Evolutionary conservation across 768 basidiomycete species (phyloP), one percentile per base, ranked within the genome.

Genomic region (Boletellus sp.): DNA sequence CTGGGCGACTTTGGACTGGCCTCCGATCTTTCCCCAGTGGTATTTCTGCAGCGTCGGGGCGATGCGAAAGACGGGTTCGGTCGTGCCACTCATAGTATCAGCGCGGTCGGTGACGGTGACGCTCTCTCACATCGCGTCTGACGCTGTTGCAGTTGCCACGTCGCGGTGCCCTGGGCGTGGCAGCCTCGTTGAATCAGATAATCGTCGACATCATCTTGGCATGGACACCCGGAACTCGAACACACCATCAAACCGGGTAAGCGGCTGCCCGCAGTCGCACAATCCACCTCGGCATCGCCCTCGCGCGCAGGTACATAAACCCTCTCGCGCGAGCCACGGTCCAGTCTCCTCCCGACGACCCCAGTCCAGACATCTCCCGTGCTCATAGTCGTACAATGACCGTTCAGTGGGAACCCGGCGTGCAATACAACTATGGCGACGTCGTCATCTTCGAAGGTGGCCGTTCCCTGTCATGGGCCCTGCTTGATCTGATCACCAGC

Each of bases 1-100:
- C 62, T 91, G 85, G 6, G 95, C 94, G n/a, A 90, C 96, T 66
- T 90, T 88, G 54, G 90, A 90, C 16, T 73, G 72, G 12, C 70
- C 71, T 4, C 95, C 95, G 15, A 80, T 71, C 73, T 90, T 94
- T 17, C 95, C 95, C 95, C 95, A 99, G 64, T 94, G 91, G 65
- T 98, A 97, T 53, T 83, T 78, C 65, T 98, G 94, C 1, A 83
- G 80, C 7, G 91, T 94, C 3, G 92, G 90, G 5, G 76, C 59
- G 59, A 97, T 78, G 67, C 85, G 88, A 74, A 96, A 93, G 15
- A 92, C 83, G 1, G 71, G 55, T 31, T 62, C 62, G 11, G 47
- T 50, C 20, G 56, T 45, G 45, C 51, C 55, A 36, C 42, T 56
- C 69, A 67, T 70, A n/a, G n/a, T n/a, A n/a, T n/a, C n/a, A n/a